A percentile compares a stretch with the other conserved stretches of the same genome.
Conservation (phyloP, 345 rosid genomes). For the Excoecaria agallocha region DNA sequence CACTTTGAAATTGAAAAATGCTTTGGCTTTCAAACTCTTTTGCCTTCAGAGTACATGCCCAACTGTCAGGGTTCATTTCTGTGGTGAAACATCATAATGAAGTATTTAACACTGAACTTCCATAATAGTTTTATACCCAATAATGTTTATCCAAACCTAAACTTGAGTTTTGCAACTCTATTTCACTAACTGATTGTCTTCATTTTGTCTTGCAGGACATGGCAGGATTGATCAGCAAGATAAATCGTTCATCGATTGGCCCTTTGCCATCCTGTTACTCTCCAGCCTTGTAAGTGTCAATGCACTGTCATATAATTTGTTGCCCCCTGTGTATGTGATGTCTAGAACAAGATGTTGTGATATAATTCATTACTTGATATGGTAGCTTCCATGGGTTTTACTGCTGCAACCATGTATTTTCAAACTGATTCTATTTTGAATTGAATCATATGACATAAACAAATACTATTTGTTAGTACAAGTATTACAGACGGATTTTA, state of each 20-base stretch:
- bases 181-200: conserved; percentile 22
- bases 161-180: conserved; percentile 5
- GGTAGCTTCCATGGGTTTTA: conserved; percentile 8
- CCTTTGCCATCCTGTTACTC: conserved; percentile 94
- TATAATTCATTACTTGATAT: neutral
- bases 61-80: neutral
- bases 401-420: neutral
- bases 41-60: neutral
- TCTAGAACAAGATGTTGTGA: neutral
- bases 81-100: neutral
- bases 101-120: conserved; percentile 1
- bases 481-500: neutral
- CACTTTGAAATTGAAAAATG: neutral
- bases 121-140: conserved; percentile 2
- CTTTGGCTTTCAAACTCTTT: neutral
- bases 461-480: neutral
- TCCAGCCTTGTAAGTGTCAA: conserved; percentile 73
- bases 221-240: conserved; percentile 99
- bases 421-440: neutral
- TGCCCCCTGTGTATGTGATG: conserved; percentile 14
- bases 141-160: neutral
- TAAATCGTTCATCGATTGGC: conserved; percentile 95
- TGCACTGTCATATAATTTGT: conserved; percentile 3
- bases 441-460: no score
- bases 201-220: conserved; percentile 62